Evolutionary conservation across 1,139 yeast genomes (phyloP), one percentile per base, ranked within the genome.

Genomic region (Candida mesenterica): DNA sequence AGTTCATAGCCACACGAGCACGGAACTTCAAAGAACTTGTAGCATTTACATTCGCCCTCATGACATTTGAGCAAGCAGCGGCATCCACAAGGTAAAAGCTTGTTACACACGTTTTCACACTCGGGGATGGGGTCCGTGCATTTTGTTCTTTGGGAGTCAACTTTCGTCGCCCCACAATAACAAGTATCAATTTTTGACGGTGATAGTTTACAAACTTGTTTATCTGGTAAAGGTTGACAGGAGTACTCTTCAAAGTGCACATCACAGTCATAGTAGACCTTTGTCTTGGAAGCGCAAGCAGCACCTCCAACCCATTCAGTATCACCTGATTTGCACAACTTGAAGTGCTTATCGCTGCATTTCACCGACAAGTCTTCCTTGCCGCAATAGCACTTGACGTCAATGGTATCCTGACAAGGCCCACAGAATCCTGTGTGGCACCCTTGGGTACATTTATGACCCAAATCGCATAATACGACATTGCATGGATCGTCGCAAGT

Each of bases 381-480:
- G 0, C 96, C 96, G 64, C 97, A 89, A 53, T 84, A 89, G 55
- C 97, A 89, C 15, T 50, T 58, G 2, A 75, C 71, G 7, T 53
- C 54, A 3, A 76, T 55, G 1, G 26, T 20, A 22, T 48, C 52
- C 3, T 49, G 37, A 56, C 97, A 89, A 6, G 69, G 66, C 0
- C 95, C 96, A 64, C 97, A 89, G 20, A 84, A 66, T 0, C 95
- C 96, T 15, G 66, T 56, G 57, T 89, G 97, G 49, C 95, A 84
- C 9, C 46, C 49, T 8, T 46, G 46, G 6, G 42, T 48, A 38
- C 72, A 65, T 25, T 53, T 59, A 53, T 89, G 97, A 15, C 75
- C 68, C 47, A 63, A 41, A 8, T 88, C 90, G 65, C 97, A 89
- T 7, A 68, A 36, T 40, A 75, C 77, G 8, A 53, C 49, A 7